These are phyloP conservation scores for Trichoderma afroharzianum DNA, from an alignment of 2,329 filamentous ascomycete genomes.

Conservation along the genomic window DNA sequence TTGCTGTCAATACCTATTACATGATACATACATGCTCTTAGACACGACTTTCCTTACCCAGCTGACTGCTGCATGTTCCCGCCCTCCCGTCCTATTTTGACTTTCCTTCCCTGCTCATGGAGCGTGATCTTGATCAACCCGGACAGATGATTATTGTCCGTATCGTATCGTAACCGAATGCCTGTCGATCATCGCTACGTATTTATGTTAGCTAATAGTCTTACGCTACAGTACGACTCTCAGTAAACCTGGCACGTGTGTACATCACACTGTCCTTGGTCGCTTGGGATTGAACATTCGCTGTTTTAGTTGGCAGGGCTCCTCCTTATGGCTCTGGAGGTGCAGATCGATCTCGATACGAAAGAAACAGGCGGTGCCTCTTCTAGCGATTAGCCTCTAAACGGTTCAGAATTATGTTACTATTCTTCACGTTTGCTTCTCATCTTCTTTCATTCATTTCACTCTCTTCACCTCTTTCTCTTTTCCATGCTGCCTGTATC, in stretches of 20 bases:
- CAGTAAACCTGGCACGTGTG: not conserved
- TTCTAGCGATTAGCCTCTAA: not conserved
- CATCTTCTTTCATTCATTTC: not conserved
- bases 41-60: not conserved
- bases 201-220: not conserved
- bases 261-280: not conserved
- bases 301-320: not conserved
- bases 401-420: not conserved
- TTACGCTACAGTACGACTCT: not conserved
- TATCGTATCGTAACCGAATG: not conserved
- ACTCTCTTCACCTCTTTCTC: not conserved
- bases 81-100: not conserved
- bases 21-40: not conserved
- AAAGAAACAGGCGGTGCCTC: not conserved
- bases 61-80: not conserved
- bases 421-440: not conserved
- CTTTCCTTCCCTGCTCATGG: not conserved
- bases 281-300: not conserved
- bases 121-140: not conserved
- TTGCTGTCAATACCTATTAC: not conserved
- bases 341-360: not conserved
- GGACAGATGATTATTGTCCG: not conserved
- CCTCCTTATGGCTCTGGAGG: not conserved
- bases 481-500: not conserved
- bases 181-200: not conserved